Base-by-base conservation (phyloP, 2,329 filamentous ascomycete genomes). In the Grosmannia serpens region DNA sequence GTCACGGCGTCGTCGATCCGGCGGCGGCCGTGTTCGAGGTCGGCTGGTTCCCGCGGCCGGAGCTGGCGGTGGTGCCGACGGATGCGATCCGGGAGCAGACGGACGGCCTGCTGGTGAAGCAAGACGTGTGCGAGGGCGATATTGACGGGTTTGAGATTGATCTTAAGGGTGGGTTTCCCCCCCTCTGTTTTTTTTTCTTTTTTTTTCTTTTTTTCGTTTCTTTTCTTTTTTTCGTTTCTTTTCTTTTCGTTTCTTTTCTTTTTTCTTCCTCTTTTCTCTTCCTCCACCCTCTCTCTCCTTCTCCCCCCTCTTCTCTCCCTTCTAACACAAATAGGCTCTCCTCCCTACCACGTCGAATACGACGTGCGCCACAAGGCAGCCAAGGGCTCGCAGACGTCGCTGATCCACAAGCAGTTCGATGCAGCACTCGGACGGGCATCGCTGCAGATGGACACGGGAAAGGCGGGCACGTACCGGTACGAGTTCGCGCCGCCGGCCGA, bases 81-180 rank as follows among this genome's bases (percentile, higher is more conserved):
- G 77, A 83, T 4, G 81, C 84, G 53, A 77, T 89, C 53, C 75
- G 75, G 13, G 22, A 50, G 41, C 75, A 77, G 35, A 3, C 49
- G 20, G 75, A 74, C 10, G 75, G 77, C 31, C 77, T 78, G 38
- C 88, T 86, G 68, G 69, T 85, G 64, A 95, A 95, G 71, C 81
- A 85, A 49, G 86, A 91, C 61, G 86, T 99, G 33, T 99, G 94
- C 68, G 91, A 99, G 74, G 92, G 92, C 33, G 92, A 97, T 62
- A 88, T 96, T 67, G 92, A 96, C 70, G 84, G 85, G 4, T 85
- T 96, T 58, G 91, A 96, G 67, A 76, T 99, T 57, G 80, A 81
- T 50, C 80, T 99, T 62, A 82, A 82, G 69, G 92, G 90, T 82
- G 81, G 73, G 78, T 49, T 15, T 35, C 7, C 27, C 13, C 38